A percentile compares a stretch with the other conserved stretches of the same genome.
Evolutionary conservation across 352 stramenopile species (phyloP).

Genomic region (Phytophthora sansomeana): DNA sequence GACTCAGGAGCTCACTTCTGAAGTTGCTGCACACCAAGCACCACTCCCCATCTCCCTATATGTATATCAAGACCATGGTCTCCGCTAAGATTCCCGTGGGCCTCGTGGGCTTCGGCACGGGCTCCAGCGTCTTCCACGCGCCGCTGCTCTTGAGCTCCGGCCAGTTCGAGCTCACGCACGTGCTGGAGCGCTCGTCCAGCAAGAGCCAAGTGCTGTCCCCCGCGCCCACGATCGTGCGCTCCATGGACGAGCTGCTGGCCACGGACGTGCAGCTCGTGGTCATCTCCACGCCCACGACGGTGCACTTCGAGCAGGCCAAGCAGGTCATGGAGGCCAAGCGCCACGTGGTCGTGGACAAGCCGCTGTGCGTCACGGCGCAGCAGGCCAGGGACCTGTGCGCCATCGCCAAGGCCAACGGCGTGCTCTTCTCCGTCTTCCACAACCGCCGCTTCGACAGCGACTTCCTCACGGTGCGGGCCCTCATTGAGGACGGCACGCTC

Average conservation of each 20-base stretch:
- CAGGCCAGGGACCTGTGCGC: constrained; percentile 63
- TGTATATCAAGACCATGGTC: constrained; percentile 3
- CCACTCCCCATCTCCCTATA: constrained; percentile 4
- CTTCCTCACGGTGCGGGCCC: constrained; percentile 65
- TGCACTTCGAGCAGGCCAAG: constrained; percentile 83
- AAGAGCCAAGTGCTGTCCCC: constrained; percentile 64
- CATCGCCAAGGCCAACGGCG: constrained; percentile 53
- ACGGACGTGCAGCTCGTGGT: constrained; percentile 70
- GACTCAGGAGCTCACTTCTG: constrained; percentile 21
- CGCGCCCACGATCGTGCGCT: constrained; percentile 65
- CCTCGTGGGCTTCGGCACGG: constrained; percentile 77
- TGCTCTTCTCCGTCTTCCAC: constrained; percentile 82
- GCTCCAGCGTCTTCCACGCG: constrained; percentile 78
- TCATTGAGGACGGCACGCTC: constrained; percentile 58
- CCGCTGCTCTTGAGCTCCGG: constrained; percentile 68
- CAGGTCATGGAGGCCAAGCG: constrained; percentile 73
- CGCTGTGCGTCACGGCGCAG: constrained; percentile 62
- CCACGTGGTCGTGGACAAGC: constrained; percentile 84
- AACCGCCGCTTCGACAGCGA: constrained; percentile 82
- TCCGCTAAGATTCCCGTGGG: constrained; percentile 54
- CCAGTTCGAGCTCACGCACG: constrained; percentile 76
- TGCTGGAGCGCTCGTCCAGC: constrained; percentile 74
- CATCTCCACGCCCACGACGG: constrained; percentile 75
- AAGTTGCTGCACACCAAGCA: constrained; percentile 37
- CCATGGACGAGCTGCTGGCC: constrained; percentile 73